Evolutionary conservation across 139 green algal genomes (phyloP).

Genomic region (Eudorina sp.): DNA sequence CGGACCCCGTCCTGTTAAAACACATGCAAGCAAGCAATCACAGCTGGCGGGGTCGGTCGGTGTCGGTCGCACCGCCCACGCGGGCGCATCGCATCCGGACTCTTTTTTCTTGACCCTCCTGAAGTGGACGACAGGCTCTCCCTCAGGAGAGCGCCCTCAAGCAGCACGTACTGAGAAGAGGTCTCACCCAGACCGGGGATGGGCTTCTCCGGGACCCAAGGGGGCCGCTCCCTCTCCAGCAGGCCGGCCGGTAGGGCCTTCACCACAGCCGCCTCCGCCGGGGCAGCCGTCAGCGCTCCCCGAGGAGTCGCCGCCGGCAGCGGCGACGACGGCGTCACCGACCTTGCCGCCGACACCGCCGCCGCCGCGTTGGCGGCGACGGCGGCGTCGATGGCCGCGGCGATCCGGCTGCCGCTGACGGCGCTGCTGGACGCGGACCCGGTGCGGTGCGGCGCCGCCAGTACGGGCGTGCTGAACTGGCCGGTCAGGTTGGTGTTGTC

Average conservation of each 20-base stretch:
- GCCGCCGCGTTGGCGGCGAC: not conserved
- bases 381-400: not conserved
- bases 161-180: no score
- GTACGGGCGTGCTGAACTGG: conserved; percentile 30
- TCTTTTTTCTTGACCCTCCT: no score
- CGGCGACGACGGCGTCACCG: not conserved
- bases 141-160: no score
- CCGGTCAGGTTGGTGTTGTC: not conserved
- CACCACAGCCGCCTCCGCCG: not conserved
- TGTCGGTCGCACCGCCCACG: no score
- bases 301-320: not conserved
- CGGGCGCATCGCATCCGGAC: no score
- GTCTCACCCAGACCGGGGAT: conserved; percentile 7
- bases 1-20: no score
- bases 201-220: not conserved
- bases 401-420: not conserved
- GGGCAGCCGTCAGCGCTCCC: not conserved
- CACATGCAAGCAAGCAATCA: no score
- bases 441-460: conserved; percentile 32
- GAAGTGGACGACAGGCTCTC: no score
- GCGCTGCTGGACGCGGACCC: not conserved
- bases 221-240: not conserved
- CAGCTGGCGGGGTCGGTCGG: no score
- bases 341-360: not conserved
- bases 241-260: not conserved